Evolutionary conservation across 2,329 filamentous ascomycete genomes (phyloP), one percentile per base, ranked within the genome.

Genomic region (Trichoderma lentiforme): DNA sequence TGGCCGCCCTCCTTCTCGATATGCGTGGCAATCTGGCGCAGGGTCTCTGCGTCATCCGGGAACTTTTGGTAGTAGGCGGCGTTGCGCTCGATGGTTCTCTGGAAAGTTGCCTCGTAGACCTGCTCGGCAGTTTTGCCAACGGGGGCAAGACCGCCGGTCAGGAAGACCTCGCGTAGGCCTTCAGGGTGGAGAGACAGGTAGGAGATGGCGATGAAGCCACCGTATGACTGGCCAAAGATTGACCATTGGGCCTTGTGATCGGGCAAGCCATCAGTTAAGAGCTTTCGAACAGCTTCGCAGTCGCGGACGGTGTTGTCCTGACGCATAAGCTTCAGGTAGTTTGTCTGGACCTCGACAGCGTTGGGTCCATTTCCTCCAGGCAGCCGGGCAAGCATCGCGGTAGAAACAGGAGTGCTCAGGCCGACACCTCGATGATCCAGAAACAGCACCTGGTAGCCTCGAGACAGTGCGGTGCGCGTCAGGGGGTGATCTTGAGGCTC

Each of bases 381-480:
- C 3, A 80, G 71, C 15, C 75, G 60, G 39, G 88, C 86, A 5
- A 98, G 86, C 7, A 91, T 94, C 9, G 87, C 88, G 9, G 92
- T 89, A 1, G 92, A 92, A 56, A 98, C 88, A 1, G 95, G 92
- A 2, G 90, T 92, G 78, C 93, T 97, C 65, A 97, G 84, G 1
- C 95, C 95, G 3, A 94, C 97, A 14, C 95, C 95, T 65, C 95
- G 90, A 80, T 97, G 95, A 80, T 98, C 95, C n/a, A 98, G 87
- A 74, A 92, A 91, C 2, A 98, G 87, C 60, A 94, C 84, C 80
- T 97, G 93, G 78, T 97, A 98, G 18, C 95, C 95, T 74, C 91
- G 91, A 73, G 91, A 89, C 6, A 98, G 86, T 71, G 94, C 86
- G 34, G 86, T 84, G 36, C 89, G 87, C n/a, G 93, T 92, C 78